Base-by-base conservation (phyloP, 1,284 basidiomycete species). In the Chalciporus piperatoides region DNA sequence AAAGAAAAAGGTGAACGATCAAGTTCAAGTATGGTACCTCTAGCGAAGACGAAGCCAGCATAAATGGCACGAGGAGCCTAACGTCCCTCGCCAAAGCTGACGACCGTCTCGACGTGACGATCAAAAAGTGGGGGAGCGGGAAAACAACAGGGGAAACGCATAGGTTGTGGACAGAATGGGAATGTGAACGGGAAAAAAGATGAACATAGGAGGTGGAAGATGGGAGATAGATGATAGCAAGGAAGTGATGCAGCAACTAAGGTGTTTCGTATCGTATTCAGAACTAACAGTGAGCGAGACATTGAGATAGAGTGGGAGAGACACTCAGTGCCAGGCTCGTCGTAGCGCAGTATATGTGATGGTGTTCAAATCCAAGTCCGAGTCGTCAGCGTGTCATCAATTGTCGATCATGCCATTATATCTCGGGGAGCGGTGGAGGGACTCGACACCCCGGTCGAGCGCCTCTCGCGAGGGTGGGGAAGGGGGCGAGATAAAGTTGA, bases 1-100 rank as follows among this genome's bases (percentile, higher is more conserved):
- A 33, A 33, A n/a, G 3, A 27, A 41, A 8, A n/a, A n/a, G 47
- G n/a, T 24, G 7, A 33, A 15, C n/a, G n/a, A 15, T 15, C 14
- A 33, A 33, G 32, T 33, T 33, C 32, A 17, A 35, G 35, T 56
- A 54, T 35, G 35, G 40, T 54, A 54, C 39, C 41, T 59, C 45
- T 57, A 47, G 44, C 14, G n/a, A 35, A 14, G 3, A n/a, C 30
- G 42, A 43, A 11, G 21, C 28, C n/a, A 33, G n/a, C 32, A 15
- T 9, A 8, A 28, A 10, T 10, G 28, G 2, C n/a, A 27, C 41
- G 43, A 37, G 30, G 1, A 23, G 48, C 28, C 39, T 46, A 27
- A 7, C 14, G 21, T 42, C 19, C 30, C 27, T 35, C 21, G 25
- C 25, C 30, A 3, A 35, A 15, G 33, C 33, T 8, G 15, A 35